phyloP scores from a whole-genome alignment of 371 early-diverging fungal genomes.

The Batkoa obscura region DNA sequence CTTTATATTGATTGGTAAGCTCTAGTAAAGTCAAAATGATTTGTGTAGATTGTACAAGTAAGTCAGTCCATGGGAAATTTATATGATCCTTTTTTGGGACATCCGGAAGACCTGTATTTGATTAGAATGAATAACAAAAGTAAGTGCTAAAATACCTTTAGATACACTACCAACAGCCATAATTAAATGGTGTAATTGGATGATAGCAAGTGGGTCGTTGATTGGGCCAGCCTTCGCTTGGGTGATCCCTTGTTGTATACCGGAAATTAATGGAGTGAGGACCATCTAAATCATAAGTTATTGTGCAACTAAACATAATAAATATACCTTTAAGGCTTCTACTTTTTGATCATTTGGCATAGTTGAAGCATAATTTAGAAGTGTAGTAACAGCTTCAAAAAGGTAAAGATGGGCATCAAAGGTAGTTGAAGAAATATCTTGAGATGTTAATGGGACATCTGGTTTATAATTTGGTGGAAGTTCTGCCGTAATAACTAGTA shows the following conservation, averaged over 20 bases:
- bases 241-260: slow-evolving; percentile 29
- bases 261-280: slow-evolving; percentile 56
- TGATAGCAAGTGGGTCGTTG: slow-evolving; percentile 41
- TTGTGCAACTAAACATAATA: background rate
- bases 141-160: slow-evolving; percentile 29
- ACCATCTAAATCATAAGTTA: slow-evolving; percentile 20
- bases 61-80: slow-evolving; percentile 30
- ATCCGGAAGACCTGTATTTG: slow-evolving; percentile 53
- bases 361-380: slow-evolving; percentile 50
- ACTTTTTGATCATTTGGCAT: slow-evolving; percentile 48
- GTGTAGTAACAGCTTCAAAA: slow-evolving; percentile 77
- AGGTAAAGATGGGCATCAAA: slow-evolving; percentile 77
- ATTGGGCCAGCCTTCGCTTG: slow-evolving; percentile 24
- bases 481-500: slow-evolving; percentile 15
- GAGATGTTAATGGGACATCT: slow-evolving; percentile 16
- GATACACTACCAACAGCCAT: slow-evolving; percentile 73
- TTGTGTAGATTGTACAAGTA: slow-evolving; percentile 68
- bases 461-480: slow-evolving; percentile 16
- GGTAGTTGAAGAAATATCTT: slow-evolving; percentile 24
- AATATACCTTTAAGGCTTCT: slow-evolving; percentile 39
- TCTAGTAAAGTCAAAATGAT: slow-evolving; percentile 57
- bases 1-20: slow-evolving; percentile 33
- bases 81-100: slow-evolving; percentile 19
- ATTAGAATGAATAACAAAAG: background rate
- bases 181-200: slow-evolving; percentile 65